Percentiles rank a stretch among this genome's conserved stretches.
phyloP scores from a whole-genome alignment of 2,329 filamentous ascomycete species.

The Trichophyton simii region DNA sequence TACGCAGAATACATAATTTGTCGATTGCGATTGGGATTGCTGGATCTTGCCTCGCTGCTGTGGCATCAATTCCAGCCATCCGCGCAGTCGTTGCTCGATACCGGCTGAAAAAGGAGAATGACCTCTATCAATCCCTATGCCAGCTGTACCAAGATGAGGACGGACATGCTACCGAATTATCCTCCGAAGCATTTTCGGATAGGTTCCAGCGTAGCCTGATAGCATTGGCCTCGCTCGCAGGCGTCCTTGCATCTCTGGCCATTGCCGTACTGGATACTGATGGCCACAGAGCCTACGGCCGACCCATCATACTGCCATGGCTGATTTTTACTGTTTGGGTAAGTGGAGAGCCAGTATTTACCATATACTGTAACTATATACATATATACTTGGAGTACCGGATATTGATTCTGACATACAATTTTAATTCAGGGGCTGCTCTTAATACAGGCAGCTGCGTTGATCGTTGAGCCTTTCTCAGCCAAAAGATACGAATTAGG shows the following conservation, averaged over 20 bases:
- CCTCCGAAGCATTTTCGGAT: constrained; percentile 50
- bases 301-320: constrained; percentile 44
- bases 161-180: constrained; percentile 54
- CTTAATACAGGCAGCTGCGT: constrained; percentile 22
- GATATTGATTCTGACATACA: not conserved
- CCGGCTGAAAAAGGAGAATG: constrained; percentile 5
- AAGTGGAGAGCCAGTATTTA: constrained; percentile 23
- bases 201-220: constrained; percentile 45
- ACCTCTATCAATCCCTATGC: constrained; percentile 15
- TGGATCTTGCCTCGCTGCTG: not conserved
- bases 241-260: constrained; percentile 45
- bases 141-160: constrained; percentile 56
- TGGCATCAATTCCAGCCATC: constrained; percentile 17
- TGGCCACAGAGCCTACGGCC: constrained; percentile 17
- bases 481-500: constrained; percentile 23
- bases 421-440: constrained; percentile 18
- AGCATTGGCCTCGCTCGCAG: constrained; percentile 41
- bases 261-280: constrained; percentile 42
- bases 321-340: constrained; percentile 52
- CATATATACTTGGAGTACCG: not conserved
- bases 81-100: constrained; percentile 9
- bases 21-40: not conserved
- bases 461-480: constrained; percentile 24
- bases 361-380: not conserved
- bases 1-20: not conserved